phyloP scores from a whole-genome alignment of 108 stramenopile genomes.

The Bacterosira constricta region DNA sequence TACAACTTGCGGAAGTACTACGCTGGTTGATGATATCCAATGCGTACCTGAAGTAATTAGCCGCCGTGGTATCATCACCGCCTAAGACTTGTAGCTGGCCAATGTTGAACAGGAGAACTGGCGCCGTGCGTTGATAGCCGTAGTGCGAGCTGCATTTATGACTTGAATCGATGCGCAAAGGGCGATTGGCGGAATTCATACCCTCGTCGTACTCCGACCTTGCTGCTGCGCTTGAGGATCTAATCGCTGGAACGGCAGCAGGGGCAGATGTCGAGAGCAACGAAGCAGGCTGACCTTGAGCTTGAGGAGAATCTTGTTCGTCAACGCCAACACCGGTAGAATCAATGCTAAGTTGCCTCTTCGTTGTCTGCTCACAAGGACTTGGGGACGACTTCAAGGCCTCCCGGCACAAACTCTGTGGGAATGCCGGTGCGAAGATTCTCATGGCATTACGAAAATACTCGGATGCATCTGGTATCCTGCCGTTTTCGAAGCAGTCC shows the following conservation, averaged over 20 bases:
- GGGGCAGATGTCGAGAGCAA: background rate
- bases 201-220: conserved; percentile 61
- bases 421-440: background rate
- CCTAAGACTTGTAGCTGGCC: conserved; percentile 37
- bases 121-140: conserved; percentile 7
- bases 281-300: background rate
- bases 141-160: too few relatives aligned
- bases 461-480: conserved; percentile 3
- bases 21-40: conserved; percentile 8
- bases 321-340: too few relatives aligned
- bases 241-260: background rate
- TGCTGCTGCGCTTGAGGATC: background rate
- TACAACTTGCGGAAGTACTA: too few relatives aligned
- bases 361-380: too few relatives aligned
- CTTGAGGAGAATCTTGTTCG: too few relatives aligned
- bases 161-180: conserved; percentile 40
- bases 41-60: conserved; percentile 7
- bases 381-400: too few relatives aligned
- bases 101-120: conserved; percentile 59
- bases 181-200: conserved; percentile 47
- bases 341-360: too few relatives aligned
- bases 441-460: conserved; percentile 20
- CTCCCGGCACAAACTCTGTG: background rate
- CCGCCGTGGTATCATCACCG: conserved; percentile 5
- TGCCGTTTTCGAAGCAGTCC: conserved; percentile 15